phyloP scores from a whole-genome alignment of 2,329 filamentous ascomycete genomes.

The Epichloe typhina region DNA sequence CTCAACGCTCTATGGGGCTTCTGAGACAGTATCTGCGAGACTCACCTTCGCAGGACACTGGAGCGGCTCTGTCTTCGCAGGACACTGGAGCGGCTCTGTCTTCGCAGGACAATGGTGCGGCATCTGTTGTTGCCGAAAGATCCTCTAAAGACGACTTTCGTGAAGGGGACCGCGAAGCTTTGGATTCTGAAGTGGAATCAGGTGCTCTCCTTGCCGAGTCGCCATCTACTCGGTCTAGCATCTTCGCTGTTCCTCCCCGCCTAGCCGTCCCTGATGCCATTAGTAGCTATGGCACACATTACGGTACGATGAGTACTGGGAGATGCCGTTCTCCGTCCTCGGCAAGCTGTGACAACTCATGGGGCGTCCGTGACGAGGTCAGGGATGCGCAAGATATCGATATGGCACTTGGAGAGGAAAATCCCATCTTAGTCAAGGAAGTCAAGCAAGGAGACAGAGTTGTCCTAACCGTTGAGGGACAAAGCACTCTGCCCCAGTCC shows the following conservation, averaged over 20 bases:
- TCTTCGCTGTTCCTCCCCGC: constrained; percentile 46
- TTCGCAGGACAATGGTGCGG: not conserved
- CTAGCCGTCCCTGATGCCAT: constrained; percentile 56
- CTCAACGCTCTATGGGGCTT: constrained; percentile 27
- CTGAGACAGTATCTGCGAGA: constrained; percentile 40
- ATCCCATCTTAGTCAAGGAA: constrained; percentile 76
- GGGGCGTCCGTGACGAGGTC: constrained; percentile 22
- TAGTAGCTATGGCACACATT: constrained; percentile 51
- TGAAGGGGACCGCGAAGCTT: constrained; percentile 27
- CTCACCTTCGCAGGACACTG: constrained; percentile 12
- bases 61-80: not conserved
- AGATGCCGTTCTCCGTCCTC: constrained; percentile 27
- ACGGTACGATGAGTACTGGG: constrained; percentile 34
- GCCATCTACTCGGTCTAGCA: constrained; percentile 23
- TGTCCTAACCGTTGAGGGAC: constrained; percentile 73
- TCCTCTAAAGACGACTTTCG: constrained; percentile 15
- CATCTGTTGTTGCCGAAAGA: not conserved
- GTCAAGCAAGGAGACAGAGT: constrained; percentile 79
- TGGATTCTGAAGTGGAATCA: constrained; percentile 29
- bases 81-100: not conserved
- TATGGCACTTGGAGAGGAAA: constrained; percentile 19
- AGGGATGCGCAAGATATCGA: constrained; percentile 14
- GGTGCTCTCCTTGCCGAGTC: constrained; percentile 16
- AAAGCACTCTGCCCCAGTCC: constrained; percentile 91
- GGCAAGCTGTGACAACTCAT: constrained; percentile 27